These are phyloP conservation scores for Alternaria conjuncta DNA, from an alignment of 2,329 filamentous ascomycete species.

Conservation along the genomic window DNA sequence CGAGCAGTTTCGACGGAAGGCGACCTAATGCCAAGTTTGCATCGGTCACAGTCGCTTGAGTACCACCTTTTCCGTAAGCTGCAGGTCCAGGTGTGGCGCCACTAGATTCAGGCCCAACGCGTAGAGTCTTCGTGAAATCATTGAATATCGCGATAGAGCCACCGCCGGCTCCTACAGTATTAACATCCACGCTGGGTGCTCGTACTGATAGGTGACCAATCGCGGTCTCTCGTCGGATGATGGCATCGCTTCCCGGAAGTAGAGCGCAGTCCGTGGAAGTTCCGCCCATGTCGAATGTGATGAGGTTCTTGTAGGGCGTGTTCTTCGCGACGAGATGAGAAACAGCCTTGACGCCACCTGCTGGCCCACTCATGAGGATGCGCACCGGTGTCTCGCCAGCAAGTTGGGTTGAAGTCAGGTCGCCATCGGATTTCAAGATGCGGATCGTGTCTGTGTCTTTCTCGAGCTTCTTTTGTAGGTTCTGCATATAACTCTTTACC, in stretches of 20 bases:
- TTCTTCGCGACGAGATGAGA: conserved; percentile 55
- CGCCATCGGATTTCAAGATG: conserved; percentile 59
- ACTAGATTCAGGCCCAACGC: conserved; percentile 60
- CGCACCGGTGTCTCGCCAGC: conserved; percentile 57
- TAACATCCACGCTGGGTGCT: conserved; percentile 57
- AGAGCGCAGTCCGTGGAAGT: conserved; percentile 58
- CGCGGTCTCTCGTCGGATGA: conserved; percentile 55
- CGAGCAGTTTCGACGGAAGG: conserved; percentile 55
- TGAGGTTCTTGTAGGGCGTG: conserved; percentile 57
- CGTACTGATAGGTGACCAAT: conserved; percentile 54
- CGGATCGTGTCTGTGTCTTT: conserved; percentile 55
- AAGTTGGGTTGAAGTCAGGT: conserved; percentile 54
- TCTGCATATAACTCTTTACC: conserved; percentile 55
- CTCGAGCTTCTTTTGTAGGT: conserved; percentile 49
- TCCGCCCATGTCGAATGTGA: conserved; percentile 60
- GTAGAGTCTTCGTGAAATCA: conserved; percentile 55
- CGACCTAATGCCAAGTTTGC: conserved; percentile 58
- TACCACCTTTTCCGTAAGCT: conserved; percentile 57
- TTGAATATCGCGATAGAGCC: conserved; percentile 59
- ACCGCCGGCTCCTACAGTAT: conserved; percentile 58
- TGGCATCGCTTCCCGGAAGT: conserved; percentile 52
- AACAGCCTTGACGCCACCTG: conserved; percentile 59
- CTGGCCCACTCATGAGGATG: conserved; percentile 58
- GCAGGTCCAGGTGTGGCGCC: conserved; percentile 58
- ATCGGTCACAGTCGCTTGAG: conserved; percentile 57